Conservation (phyloP, 257 asterid genomes). For the Solanum bulbocastanum region DNA sequence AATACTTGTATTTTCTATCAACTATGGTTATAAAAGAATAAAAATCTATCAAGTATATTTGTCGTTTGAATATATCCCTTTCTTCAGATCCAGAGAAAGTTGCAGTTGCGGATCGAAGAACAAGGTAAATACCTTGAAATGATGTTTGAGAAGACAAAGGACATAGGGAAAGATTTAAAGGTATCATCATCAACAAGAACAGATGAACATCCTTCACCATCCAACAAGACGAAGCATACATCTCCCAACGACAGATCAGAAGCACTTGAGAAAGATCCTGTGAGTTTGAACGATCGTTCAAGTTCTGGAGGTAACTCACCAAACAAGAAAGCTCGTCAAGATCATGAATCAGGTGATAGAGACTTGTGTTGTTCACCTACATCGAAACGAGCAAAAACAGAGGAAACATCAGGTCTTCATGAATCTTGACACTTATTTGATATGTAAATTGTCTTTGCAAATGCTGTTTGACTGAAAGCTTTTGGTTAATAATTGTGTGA, state of each 20-base stretch:
- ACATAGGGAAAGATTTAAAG: conserved; percentile 47
- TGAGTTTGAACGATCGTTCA: conserved; percentile 1
- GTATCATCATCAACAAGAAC: conserved; percentile 16
- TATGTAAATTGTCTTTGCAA: neutral
- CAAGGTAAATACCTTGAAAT: conserved; percentile 67
- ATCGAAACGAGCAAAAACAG: conserved; percentile 32
- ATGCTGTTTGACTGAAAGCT: neutral
- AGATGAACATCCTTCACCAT: conserved; percentile 16
- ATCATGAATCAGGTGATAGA: conserved; percentile 7
- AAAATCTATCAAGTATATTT: neutral
- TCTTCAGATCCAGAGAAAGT: conserved; percentile 66
- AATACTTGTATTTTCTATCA: neutral
- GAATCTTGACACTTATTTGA: conserved; percentile 1
- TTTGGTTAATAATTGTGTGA: neutral
- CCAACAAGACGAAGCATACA: conserved; percentile 13
- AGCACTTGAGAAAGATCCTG: conserved; percentile 5
- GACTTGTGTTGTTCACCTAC: conserved; percentile 8
- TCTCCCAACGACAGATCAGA: conserved; percentile 14
- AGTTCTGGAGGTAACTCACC: conserved; percentile 10
- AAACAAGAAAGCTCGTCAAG: conserved; percentile 17
- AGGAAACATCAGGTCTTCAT: conserved; percentile 9
- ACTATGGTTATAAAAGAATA: neutral
- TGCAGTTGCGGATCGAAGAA: conserved; percentile 81
- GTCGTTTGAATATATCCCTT: neutral
- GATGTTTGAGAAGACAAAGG: conserved; percentile 68